Evolutionary conservation across 2,329 filamentous ascomycete genomes (phyloP).

Genomic region (Ophiostoma pallidulum): DNA sequence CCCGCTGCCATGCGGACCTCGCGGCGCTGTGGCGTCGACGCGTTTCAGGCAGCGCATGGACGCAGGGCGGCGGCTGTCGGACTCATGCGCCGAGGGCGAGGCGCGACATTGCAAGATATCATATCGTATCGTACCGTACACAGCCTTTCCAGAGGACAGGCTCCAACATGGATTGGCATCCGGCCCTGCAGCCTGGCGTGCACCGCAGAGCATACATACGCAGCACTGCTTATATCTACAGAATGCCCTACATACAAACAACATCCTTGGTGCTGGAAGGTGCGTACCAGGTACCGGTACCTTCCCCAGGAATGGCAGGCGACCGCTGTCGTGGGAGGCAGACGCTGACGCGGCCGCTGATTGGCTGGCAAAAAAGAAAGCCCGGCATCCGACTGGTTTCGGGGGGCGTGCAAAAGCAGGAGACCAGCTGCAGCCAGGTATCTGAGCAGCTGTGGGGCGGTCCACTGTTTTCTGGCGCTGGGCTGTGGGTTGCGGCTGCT

Average conservation of each 20-base stretch:
- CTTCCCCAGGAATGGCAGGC: neutral
- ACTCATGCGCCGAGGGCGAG: no score
- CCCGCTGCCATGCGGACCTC: no score
- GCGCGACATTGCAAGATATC: no score
- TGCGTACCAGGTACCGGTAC: constrained; percentile 13
- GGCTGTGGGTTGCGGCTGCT: constrained; percentile 13
- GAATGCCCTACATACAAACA: neutral
- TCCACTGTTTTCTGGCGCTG: constrained; percentile 10
- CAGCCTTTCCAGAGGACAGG: no score
- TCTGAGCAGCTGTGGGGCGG: constrained; percentile 4
- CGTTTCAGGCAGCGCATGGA: neutral
- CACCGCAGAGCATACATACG: no score
- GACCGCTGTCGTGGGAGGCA: constrained; percentile 9
- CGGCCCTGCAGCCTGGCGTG: no score
- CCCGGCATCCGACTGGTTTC: constrained; percentile 10
- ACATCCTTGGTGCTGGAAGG: no score
- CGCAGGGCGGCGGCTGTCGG: no score
- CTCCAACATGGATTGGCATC: no score
- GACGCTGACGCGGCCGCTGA: neutral
- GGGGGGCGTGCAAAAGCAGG: neutral
- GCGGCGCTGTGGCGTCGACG: no score
- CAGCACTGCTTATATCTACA: no score
- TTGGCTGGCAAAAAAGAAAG: constrained; percentile 18
- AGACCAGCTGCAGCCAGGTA: neutral
- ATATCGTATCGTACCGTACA: no score